Conservation (phyloP, 345 rosid species). For the Sisymbrium irio region DNA sequence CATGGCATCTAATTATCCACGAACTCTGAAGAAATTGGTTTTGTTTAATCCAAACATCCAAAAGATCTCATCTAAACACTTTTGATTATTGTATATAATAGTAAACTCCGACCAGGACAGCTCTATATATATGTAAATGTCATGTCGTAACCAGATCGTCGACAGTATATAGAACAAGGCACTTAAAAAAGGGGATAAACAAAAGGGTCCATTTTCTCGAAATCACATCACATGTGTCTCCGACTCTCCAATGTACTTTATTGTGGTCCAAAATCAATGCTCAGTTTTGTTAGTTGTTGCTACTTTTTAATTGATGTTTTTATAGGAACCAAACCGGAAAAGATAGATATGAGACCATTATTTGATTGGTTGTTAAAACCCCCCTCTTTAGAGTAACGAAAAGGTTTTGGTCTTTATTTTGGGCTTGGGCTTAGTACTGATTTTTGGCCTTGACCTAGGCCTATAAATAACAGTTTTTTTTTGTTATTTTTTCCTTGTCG, state of each 20-base stretch:
- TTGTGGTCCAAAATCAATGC: constrained; percentile 26
- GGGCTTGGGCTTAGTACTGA: not conserved
- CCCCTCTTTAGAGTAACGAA: not conserved
- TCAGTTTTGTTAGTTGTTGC: constrained; percentile 12
- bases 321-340: constrained; percentile 2
- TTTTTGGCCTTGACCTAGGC: not conserved
- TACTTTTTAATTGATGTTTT: not conserved
- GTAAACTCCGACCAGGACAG: constrained; percentile 36
- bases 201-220: constrained; percentile 25
- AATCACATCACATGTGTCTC: constrained; percentile 27
- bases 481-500: not conserved
- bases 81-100: too few species aligned
- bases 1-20: not conserved
- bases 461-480: not conserved
- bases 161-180: not conserved
- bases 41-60: not conserved
- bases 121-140: constrained; percentile 20
- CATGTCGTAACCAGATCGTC: constrained; percentile 31
- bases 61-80: not conserved
- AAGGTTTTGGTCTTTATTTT: not conserved
- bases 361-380: not conserved
- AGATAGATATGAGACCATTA: not conserved
- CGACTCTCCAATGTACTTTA: not conserved
- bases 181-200: constrained; percentile 13
- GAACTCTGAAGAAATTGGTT: not conserved